These are phyloP conservation scores for Rhodamnia argentea DNA, from an alignment of 345 rosid genomes.

Conservation along the genomic window DNA sequence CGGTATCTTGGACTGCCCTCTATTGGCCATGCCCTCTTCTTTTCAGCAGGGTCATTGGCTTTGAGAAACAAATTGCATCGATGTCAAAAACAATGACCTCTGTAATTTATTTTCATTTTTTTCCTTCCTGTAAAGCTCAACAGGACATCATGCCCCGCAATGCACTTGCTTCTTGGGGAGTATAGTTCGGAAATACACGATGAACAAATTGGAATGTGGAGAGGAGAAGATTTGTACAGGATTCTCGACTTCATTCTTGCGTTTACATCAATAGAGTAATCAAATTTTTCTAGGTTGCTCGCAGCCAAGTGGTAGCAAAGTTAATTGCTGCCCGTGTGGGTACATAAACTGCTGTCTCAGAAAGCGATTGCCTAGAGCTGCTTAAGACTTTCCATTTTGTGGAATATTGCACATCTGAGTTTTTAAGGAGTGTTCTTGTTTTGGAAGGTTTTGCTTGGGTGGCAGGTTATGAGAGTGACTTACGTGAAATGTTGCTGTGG, in stretches of 20 bases:
- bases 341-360: background rate
- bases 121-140: constrained; percentile 1
- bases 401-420: background rate
- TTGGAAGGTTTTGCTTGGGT: background rate
- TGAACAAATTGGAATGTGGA: background rate
- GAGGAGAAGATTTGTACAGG: background rate
- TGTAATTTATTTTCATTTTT: background rate
- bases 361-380: background rate
- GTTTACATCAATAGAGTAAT: background rate
- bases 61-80: background rate
- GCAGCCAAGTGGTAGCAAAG: background rate
- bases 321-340: background rate
- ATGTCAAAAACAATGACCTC: background rate
- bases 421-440: background rate
- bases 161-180: background rate
- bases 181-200: background rate
- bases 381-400: background rate
- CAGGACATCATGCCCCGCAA: background rate
- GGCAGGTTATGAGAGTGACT: background rate
- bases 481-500: background rate
- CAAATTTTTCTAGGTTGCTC: background rate
- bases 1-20: constrained; percentile 49
- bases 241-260: background rate
- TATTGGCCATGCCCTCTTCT: constrained; percentile 29
- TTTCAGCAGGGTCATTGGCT: constrained; percentile 15